A percentile compares a stretch with the other conserved stretches of the same genome.
Conservation (phyloP, 306 rosid species). For the Chamaecrista fasciculata region DNA sequence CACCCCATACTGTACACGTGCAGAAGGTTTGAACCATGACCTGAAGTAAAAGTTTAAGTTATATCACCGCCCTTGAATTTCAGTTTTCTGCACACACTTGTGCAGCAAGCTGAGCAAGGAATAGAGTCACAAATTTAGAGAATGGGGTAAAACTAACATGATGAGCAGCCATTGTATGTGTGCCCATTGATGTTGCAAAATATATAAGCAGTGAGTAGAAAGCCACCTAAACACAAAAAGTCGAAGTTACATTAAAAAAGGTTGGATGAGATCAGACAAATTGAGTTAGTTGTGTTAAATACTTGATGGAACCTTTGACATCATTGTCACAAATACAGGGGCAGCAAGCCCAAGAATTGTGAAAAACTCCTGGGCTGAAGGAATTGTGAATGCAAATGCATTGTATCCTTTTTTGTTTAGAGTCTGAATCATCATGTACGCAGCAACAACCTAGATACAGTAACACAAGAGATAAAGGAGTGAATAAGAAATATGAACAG, state of each 20-base stretch:
- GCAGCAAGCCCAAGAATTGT: slow-evolving; percentile 66
- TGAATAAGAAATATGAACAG: slow-evolving; percentile 13
- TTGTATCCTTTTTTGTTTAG: slow-evolving; percentile 74
- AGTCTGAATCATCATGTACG: slow-evolving; percentile 75
- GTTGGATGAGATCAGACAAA: slow-evolving; percentile 12
- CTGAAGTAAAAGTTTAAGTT: slow-evolving; percentile 41
- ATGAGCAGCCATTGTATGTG: slow-evolving; percentile 88
- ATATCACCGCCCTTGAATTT: slow-evolving; percentile 29
- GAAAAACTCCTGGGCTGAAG: slow-evolving; percentile 61
- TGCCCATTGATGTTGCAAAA: slow-evolving; percentile 86
- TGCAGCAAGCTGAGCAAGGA: slow-evolving; percentile 23
- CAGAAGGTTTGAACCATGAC: slow-evolving; percentile 83
- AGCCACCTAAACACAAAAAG: slow-evolving; percentile 58
- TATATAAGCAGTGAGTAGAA: slow-evolving; percentile 73
- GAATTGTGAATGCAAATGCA: slow-evolving; percentile 63
- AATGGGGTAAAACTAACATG: slow-evolving; percentile 52
- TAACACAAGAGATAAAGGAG: slow-evolving; percentile 8
- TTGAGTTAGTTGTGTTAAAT: slow-evolving; percentile 14
- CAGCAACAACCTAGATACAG: slow-evolving; percentile 72
- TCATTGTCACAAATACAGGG: slow-evolving; percentile 73
- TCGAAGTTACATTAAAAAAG: slow-evolving; percentile 15
- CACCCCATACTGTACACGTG: slow-evolving; percentile 93
- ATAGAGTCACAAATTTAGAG: slow-evolving; percentile 18
- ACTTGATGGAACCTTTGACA: slow-evolving; percentile 65
- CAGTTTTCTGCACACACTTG: slow-evolving; percentile 4